Percentiles rank a stretch among this genome's conserved stretches.
phyloP scores from a whole-genome alignment of 352 stramenopile genomes.

The Pythium diclinum region DNA sequence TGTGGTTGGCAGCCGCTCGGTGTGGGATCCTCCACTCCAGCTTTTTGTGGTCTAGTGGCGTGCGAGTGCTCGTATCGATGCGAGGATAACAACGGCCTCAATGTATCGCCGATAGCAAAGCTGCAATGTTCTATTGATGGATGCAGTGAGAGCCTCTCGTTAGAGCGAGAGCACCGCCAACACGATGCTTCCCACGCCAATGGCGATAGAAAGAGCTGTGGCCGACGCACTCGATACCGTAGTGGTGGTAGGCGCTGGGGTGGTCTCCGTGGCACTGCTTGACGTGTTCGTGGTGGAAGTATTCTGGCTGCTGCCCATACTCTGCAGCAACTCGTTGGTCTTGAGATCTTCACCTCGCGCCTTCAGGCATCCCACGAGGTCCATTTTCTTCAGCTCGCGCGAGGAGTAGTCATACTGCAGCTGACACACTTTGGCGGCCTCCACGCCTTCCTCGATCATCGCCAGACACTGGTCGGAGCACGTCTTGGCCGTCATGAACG shows the following conservation, averaged over 20 bases:
- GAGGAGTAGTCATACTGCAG: neutral
- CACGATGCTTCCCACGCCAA: neutral
- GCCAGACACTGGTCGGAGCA: neutral
- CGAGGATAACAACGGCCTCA: no score
- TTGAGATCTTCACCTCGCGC: neutral
- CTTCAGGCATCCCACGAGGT: neutral
- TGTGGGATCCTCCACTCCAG: no score
- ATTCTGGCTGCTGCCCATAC: neutral
- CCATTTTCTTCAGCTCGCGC: neutral
- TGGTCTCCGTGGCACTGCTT: neutral
- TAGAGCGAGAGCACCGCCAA: neutral
- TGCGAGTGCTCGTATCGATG: no score
- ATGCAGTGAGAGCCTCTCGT: no score
- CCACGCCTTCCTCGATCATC: constrained; percentile 2
- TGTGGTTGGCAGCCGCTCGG: neutral
- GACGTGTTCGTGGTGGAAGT: neutral
- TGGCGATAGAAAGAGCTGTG: neutral
- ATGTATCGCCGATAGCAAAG: no score
- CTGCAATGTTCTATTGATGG: neutral
- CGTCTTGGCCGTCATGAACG: neutral
- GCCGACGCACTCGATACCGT: neutral
- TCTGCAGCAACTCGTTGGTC: neutral
- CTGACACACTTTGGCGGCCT: neutral
- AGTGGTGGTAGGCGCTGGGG: neutral
- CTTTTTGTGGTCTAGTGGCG: no score